Conservation (phyloP, 2,329 filamentous ascomycete species). For the Penicillium sp. region DNA sequence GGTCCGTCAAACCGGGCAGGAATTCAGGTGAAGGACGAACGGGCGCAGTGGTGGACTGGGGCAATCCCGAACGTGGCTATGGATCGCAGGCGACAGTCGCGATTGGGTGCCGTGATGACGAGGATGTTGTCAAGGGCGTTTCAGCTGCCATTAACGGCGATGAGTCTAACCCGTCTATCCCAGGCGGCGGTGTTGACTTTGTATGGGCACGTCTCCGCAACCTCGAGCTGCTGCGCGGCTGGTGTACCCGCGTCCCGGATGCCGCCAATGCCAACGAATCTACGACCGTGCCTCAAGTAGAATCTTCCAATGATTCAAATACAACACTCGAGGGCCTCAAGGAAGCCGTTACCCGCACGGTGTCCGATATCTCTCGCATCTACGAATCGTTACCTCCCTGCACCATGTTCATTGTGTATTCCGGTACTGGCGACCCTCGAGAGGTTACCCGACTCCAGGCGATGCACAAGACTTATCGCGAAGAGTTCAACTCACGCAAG, state of each 20-base stretch:
- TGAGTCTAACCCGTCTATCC: slow-evolving; percentile 41
- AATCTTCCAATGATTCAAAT: slow-evolving; percentile 12
- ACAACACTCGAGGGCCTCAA: not conserved
- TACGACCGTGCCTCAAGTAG: slow-evolving; percentile 26
- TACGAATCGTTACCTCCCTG: slow-evolving; percentile 55
- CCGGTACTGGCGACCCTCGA: slow-evolving; percentile 59
- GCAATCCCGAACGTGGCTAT: slow-evolving; percentile 63
- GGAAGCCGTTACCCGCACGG: slow-evolving; percentile 47
- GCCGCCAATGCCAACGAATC: slow-evolving; percentile 44
- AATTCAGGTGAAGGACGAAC: slow-evolving; percentile 31
- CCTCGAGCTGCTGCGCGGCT: slow-evolving; percentile 57
- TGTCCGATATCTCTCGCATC: slow-evolving; percentile 49
- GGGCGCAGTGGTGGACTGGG: slow-evolving; percentile 77
- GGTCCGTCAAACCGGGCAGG: slow-evolving; percentile 47
- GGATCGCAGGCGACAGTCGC: slow-evolving; percentile 53
- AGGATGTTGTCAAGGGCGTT: slow-evolving; percentile 55
- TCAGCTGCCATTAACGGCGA: slow-evolving; percentile 50
- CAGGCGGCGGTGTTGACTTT: slow-evolving; percentile 55
- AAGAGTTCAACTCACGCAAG: slow-evolving; percentile 56
- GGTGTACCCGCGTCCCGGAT: slow-evolving; percentile 52
- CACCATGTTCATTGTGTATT: slow-evolving; percentile 60
- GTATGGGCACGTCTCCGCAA: slow-evolving; percentile 60
- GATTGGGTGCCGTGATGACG: slow-evolving; percentile 55
- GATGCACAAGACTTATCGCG: slow-evolving; percentile 53
- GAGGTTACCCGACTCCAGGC: slow-evolving; percentile 54